These are phyloP conservation scores for Geotrichum candidum DNA, from an alignment of 1,139 yeast genomes.

Conservation along the genomic window DNA sequence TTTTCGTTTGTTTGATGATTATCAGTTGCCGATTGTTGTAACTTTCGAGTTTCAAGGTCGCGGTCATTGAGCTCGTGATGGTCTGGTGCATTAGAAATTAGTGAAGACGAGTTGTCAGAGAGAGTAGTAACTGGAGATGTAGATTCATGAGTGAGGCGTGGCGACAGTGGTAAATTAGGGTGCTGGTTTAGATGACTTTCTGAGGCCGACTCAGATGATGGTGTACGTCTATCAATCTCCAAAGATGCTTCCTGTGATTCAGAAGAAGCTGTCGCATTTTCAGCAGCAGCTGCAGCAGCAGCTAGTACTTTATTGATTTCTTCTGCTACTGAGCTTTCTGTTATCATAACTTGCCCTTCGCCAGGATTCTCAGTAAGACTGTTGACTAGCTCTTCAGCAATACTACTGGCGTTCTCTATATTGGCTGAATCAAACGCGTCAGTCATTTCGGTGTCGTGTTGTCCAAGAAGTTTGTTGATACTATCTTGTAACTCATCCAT, in stretches of 20 bases:
- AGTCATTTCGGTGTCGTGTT: slow-evolving; percentile 2
- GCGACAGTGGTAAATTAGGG: neutral
- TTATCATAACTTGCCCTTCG: neutral
- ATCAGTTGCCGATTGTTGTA: neutral
- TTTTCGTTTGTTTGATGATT: neutral
- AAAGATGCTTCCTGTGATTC: neutral
- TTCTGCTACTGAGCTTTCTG: neutral
- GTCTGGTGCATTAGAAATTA: neutral
- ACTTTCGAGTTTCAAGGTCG: neutral
- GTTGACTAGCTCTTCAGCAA: neutral
- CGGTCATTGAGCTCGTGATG: neutral
- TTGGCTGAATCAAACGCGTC: neutral
- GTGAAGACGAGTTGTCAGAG: neutral
- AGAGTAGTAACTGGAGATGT: neutral
- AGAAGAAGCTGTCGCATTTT: neutral
- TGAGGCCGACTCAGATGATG: neutral
- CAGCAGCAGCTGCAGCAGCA: neutral
- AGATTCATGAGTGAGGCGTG: neutral
- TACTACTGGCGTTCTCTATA: neutral
- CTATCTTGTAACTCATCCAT: slow-evolving; percentile 7
- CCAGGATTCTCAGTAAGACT: neutral
- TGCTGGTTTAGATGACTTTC: neutral
- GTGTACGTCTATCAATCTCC: neutral
- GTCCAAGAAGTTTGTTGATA: slow-evolving; percentile 5
- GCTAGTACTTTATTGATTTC: neutral